Evolutionary conservation across 352 stramenopile genomes (phyloP).

Genomic region (Globisporangium camurandrum): DNA sequence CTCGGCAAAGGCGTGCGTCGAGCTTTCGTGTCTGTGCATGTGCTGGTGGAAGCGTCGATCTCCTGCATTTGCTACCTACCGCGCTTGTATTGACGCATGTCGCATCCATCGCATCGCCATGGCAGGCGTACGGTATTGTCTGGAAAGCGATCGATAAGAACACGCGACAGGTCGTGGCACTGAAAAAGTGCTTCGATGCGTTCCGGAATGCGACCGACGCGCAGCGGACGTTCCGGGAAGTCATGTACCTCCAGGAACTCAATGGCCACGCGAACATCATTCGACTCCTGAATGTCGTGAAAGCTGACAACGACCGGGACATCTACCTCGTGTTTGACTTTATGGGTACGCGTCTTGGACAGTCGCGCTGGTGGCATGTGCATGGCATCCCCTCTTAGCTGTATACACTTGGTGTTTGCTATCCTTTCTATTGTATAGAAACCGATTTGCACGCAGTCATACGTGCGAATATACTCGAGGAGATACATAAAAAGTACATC

Average conservation of each 20-base stretch:
- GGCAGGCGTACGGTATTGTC: conserved; percentile 91
- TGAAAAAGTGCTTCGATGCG: conserved; percentile 97
- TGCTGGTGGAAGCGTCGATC: background rate
- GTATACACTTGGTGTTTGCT: no score
- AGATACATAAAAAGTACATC: conserved; percentile 97
- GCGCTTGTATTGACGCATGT: background rate
- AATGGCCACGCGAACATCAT: conserved; percentile 94
- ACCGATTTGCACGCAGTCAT: conserved; percentile 95
- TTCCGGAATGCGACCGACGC: conserved; percentile 94
- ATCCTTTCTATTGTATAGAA: conserved; percentile 38
- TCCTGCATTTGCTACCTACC: no score
- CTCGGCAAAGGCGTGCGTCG: conserved; percentile 87
- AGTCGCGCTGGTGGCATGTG: no score
- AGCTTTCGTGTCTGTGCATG: background rate
- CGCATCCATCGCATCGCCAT: background rate
- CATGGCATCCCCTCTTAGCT: no score
- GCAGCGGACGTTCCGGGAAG: conserved; percentile 93
- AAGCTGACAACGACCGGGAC: conserved; percentile 93
- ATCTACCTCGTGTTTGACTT: conserved; percentile 97
- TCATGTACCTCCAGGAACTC: conserved; percentile 94
- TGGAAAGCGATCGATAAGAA: conserved; percentile 96
- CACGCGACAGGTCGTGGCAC: conserved; percentile 82
- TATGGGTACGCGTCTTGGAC: conserved; percentile 73
- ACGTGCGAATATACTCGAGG: conserved; percentile 90
- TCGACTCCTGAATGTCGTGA: conserved; percentile 89